A percentile compares a stretch with the other conserved stretches of the same genome.
Evolutionary conservation across 208 protist genomes (phyloP).

Genomic region (Blastocrithidia nonstop): DNA sequence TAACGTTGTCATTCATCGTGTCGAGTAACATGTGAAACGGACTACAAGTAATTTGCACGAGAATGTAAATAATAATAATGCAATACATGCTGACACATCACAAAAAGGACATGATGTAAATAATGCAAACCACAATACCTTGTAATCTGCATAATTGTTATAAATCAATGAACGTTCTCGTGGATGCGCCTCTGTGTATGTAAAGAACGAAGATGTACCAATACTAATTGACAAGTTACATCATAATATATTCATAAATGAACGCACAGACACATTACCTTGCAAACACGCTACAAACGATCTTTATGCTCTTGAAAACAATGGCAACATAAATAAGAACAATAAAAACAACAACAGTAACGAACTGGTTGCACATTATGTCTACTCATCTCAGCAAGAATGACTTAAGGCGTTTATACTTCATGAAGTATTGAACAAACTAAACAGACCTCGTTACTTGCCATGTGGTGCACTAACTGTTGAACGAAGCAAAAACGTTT

Average conservation of each 20-base stretch:
- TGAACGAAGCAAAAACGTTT: background rate
- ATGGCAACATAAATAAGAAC: no score
- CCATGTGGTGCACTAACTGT: background rate
- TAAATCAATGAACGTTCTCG: slow-evolving; percentile 13
- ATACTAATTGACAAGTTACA: slow-evolving; percentile 25
- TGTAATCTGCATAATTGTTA: no score
- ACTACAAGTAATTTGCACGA: no score
- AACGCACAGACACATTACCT: no score
- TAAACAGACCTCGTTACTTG: slow-evolving; percentile 6
- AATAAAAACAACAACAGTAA: slow-evolving; percentile 6
- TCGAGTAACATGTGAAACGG: slow-evolving; percentile 27
- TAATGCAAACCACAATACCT: no score
- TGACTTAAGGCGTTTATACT: slow-evolving; percentile 26
- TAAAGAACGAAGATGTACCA: slow-evolving; percentile 13
- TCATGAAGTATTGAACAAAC: slow-evolving; percentile 1
- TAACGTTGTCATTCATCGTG: slow-evolving; percentile 23
- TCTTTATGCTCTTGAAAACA: no score
- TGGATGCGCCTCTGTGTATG: slow-evolving; percentile 48
- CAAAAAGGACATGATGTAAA: no score
- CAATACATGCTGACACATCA: no score
- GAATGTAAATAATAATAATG: no score
- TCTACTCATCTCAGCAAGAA: slow-evolving; percentile 30
- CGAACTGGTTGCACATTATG: slow-evolving; percentile 30
- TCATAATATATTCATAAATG: slow-evolving; percentile 53
- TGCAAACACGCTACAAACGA: no score